A percentile compares a stretch with the other conserved stretches of the same genome.
phyloP scores from a whole-genome alignment of 73 alveolate genomes.

The Paramecium sonneborni region DNA sequence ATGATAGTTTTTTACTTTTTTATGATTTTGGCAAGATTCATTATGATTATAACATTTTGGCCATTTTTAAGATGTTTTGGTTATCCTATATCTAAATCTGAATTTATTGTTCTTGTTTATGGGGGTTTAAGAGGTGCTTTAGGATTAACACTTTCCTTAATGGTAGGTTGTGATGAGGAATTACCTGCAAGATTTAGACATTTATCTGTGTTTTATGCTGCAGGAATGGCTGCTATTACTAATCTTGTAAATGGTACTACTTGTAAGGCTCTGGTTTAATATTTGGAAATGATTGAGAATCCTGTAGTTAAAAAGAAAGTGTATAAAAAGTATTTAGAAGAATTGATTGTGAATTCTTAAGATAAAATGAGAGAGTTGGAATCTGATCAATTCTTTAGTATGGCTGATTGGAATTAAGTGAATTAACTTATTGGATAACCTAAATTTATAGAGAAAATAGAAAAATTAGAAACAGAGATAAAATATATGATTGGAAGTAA shows the following conservation, averaged over 20 bases:
- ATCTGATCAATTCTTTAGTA: conserved; percentile 10
- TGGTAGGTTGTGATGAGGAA: conserved; percentile 60
- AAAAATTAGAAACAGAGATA: background rate
- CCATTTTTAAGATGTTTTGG: conserved; percentile 61
- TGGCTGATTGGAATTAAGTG: conserved; percentile 71
- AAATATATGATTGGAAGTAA: background rate
- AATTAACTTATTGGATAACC: conserved; percentile 39
- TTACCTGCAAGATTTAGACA: conserved; percentile 44
- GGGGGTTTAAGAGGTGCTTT: conserved; percentile 77
- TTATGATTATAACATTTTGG: conserved; percentile 18
- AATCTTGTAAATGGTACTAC: conserved; percentile 71
- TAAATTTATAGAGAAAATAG: conserved; percentile 36
- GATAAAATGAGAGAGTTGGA: conserved; percentile 62
- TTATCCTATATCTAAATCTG: conserved; percentile 48
- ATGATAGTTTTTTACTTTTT: conserved; percentile 65
- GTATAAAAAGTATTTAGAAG: background rate
- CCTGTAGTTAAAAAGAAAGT: conserved; percentile 48
- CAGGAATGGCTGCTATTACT: conserved; percentile 74
- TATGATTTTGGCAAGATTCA: conserved; percentile 57
- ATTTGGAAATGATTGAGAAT: conserved; percentile 47
- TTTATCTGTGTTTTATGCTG: conserved; percentile 61
- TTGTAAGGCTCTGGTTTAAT: conserved; percentile 11
- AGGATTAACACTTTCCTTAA: conserved; percentile 66
- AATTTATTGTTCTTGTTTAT: conserved; percentile 61
- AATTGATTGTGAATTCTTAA: conserved; percentile 12